A percentile compares a stretch with the other conserved stretches of the same genome.
Conservation (phyloP, 2,329 filamentous ascomycete species). For the Coniella lustricola region DNA sequence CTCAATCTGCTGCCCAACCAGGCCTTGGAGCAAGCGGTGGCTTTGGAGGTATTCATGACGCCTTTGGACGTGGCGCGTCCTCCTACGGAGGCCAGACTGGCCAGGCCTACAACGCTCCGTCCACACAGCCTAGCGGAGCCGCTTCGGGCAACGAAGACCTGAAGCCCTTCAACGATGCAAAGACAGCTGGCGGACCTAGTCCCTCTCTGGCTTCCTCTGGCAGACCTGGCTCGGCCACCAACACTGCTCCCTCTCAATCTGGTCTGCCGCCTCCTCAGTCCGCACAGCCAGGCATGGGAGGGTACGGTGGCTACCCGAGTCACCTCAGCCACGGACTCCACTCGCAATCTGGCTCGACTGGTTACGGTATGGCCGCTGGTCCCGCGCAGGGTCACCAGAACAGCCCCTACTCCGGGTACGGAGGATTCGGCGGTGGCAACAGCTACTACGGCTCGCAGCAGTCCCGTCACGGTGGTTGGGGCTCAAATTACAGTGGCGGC, state of each 20-base stretch:
- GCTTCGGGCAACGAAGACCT: slow-evolving; percentile 43
- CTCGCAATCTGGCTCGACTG: slow-evolving; percentile 35
- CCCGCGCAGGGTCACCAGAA: slow-evolving; percentile 46
- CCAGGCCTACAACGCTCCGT: slow-evolving; percentile 46
- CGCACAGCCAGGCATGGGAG: slow-evolving; percentile 45
- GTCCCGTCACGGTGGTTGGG: slow-evolving; percentile 46
- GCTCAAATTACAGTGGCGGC: slow-evolving; percentile 43
- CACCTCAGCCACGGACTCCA: slow-evolving; percentile 48
- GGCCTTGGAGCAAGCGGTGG: slow-evolving; percentile 40
- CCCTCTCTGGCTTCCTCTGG: slow-evolving; percentile 47
- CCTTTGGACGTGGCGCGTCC: slow-evolving; percentile 45
- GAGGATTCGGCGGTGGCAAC: slow-evolving; percentile 37
- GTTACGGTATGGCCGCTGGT: slow-evolving; percentile 47
- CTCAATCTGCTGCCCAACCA: slow-evolving; percentile 42
- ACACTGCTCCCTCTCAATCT: slow-evolving; percentile 43
- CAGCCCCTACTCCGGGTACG: slow-evolving; percentile 48
- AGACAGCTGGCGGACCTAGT: slow-evolving; percentile 47
- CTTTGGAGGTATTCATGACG: slow-evolving; percentile 49
- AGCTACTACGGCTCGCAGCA: slow-evolving; percentile 42
- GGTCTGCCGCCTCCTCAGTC: slow-evolving; percentile 51
- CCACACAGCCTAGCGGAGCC: slow-evolving; percentile 36
- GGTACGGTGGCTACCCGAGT: slow-evolving; percentile 49
- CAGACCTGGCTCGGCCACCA: slow-evolving; percentile 53
- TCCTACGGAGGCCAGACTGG: slow-evolving; percentile 49
- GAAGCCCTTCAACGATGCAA: slow-evolving; percentile 53